A percentile compares a stretch with the other conserved stretches of the same genome.
phyloP scores from a whole-genome alignment of 1,284 basidiomycete species.

The Rhodotorula sp. region DNA sequence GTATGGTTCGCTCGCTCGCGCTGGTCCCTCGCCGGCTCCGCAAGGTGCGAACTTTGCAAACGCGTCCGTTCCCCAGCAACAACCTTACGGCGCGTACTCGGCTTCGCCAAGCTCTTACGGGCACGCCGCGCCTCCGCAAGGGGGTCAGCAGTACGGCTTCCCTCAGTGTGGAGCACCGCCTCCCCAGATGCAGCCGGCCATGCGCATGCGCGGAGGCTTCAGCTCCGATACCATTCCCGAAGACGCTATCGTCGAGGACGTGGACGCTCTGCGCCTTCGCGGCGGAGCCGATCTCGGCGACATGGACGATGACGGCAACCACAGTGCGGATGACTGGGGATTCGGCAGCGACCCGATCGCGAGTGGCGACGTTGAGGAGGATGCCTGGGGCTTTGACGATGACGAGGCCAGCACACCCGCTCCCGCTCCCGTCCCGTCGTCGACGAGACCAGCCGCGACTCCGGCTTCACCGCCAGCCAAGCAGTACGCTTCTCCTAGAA shows the following conservation, averaged over 20 bases:
- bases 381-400: conserved; percentile 28
- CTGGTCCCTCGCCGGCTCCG: not conserved
- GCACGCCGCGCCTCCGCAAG: not conserved
- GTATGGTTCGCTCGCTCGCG: conserved; percentile 3
- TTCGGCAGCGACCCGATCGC: conserved; percentile 14
- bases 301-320: conserved; percentile 29
- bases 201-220: conserved; percentile 23
- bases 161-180: not conserved
- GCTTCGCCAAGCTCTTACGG: no score
- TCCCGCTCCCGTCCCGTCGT: no score
- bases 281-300: conserved; percentile 31
- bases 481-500: not conserved
- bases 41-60: not conserved
- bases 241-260: not conserved
- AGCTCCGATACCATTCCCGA: not conserved
- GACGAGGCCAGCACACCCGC: conserved; percentile 1
- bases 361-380: conserved; percentile 12
- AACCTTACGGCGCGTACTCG: not conserved
- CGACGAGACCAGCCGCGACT: not conserved
- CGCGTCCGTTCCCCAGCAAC: not conserved
- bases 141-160: not conserved
- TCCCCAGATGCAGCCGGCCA: conserved; percentile 11
- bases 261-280: conserved; percentile 10
- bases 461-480: not conserved
- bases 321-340: conserved; percentile 31